A percentile compares a stretch with the other conserved stretches of the same genome.
Evolutionary conservation across 768 basidiomycete genomes (phyloP).

Genomic region (Lactarius psammicola): DNA sequence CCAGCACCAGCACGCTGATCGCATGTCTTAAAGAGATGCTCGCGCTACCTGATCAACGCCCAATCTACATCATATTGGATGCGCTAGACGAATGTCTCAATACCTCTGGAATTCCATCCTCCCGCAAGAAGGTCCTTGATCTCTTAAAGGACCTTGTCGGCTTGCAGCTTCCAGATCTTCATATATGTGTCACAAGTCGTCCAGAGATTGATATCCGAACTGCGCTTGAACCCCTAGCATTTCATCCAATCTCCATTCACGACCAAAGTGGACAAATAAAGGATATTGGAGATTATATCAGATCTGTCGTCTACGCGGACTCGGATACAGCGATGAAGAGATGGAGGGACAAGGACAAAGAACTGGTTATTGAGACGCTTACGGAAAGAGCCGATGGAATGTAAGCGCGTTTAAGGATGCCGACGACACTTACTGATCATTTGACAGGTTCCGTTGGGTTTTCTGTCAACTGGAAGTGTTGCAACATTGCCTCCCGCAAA

Average conservation of each 20-base stretch:
- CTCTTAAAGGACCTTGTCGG: not conserved
- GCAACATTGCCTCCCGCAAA: not conserved
- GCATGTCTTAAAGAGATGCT: not conserved
- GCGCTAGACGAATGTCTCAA: not conserved
- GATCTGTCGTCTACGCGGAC: no score
- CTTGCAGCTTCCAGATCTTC: not conserved
- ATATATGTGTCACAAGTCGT: not conserved
- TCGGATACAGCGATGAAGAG: no score
- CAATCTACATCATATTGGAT: not conserved
- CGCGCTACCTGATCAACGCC: not conserved
- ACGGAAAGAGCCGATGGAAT: not conserved
- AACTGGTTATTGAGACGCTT: no score
- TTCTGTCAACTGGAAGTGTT: not conserved
- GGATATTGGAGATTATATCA: no score
- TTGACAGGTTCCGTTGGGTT: not conserved
- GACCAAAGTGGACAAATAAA: no score
- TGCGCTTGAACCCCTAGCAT: no score
- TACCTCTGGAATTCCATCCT: not conserved
- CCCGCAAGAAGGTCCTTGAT: not conserved
- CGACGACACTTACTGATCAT: not conserved
- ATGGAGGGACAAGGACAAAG: no score
- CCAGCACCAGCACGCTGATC: no score
- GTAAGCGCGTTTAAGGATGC: not conserved
- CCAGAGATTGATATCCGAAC: not conserved
- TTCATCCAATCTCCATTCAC: no score